These are phyloP conservation scores for Fusarium equiseti DNA, from an alignment of 2,329 filamentous ascomycete species.

Conservation along the genomic window DNA sequence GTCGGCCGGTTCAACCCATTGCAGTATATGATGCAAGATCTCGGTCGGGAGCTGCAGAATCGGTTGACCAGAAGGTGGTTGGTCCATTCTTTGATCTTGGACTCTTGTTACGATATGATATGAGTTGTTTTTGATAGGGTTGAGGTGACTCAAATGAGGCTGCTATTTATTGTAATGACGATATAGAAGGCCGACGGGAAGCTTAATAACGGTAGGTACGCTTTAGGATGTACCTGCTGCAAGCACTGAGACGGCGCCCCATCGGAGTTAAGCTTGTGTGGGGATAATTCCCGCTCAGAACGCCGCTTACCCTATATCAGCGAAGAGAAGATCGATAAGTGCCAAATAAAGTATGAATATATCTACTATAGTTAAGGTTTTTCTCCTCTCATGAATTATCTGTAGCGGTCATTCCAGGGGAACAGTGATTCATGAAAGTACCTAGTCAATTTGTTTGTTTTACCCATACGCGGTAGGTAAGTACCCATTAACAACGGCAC, in stretches of 20 bases:
- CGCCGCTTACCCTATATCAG: neutral
- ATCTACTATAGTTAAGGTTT: neutral
- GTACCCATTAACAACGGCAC: neutral
- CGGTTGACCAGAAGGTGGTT: neutral
- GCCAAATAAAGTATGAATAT: neutral
- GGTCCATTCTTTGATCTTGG: conserved; percentile 18
- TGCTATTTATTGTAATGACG: conserved; percentile 29
- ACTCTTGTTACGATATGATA: neutral
- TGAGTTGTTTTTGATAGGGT: conserved; percentile 2
- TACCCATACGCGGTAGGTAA: too few species aligned
- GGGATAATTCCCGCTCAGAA: neutral
- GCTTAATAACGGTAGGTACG: conserved; percentile 2
- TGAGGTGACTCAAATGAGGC: conserved; percentile 3
- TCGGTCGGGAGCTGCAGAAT: conserved; percentile 61
- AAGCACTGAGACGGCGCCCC: neutral
- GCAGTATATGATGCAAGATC: conserved; percentile 72
- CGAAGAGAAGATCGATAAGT: neutral
- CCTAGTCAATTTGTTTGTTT: neutral
- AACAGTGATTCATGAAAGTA: neutral
- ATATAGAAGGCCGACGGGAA: conserved; percentile 18
- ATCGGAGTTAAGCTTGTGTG: conserved; percentile 1
- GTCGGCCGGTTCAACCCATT: conserved; percentile 67
- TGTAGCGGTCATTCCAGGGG: neutral
- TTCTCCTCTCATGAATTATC: neutral
- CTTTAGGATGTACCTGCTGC: neutral